Conservation (phyloP, 108 stramenopile species). For the Cyclotella atomus region DNA sequence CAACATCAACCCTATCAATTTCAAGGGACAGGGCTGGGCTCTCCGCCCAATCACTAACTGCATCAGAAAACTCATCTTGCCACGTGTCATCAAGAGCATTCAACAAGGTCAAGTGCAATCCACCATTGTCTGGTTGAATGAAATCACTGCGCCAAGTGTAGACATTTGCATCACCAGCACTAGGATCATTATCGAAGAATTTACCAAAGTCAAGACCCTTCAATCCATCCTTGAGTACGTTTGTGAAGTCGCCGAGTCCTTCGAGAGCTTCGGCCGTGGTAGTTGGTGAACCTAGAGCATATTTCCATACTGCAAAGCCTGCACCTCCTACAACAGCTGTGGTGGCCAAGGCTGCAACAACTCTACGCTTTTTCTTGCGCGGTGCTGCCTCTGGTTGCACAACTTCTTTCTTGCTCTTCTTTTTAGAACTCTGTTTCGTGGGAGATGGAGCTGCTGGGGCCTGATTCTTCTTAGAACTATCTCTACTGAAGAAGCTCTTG, state of each 20-base stretch:
- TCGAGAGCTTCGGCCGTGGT: background rate
- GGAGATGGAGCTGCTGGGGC: no score
- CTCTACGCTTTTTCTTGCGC: background rate
- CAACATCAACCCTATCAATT: constrained; percentile 25
- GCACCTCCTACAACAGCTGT: background rate
- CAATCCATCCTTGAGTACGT: constrained; percentile 37
- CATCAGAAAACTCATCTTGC: constrained; percentile 57
- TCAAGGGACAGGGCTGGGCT: constrained; percentile 60
- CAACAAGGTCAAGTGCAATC: constrained; percentile 55
- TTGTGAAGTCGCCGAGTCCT: constrained; percentile 45
- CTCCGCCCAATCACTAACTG: constrained; percentile 68
- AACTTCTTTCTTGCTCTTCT: background rate
- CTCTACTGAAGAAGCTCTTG: background rate
- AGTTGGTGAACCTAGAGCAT: constrained; percentile 13
- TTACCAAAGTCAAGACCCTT: constrained; percentile 37
- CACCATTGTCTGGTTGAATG: constrained; percentile 47
- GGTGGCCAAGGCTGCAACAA: background rate
- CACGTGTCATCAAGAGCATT: constrained; percentile 72
- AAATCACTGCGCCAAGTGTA: constrained; percentile 51
- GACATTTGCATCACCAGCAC: constrained; percentile 67
- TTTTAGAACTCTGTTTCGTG: no score
- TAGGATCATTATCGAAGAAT: constrained; percentile 52
- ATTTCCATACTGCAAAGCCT: background rate
- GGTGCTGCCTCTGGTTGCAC: background rate
- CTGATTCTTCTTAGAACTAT: background rate